Base-by-base conservation (phyloP, 345 rosid genomes). In the Geranium rotundifolium region DNA sequence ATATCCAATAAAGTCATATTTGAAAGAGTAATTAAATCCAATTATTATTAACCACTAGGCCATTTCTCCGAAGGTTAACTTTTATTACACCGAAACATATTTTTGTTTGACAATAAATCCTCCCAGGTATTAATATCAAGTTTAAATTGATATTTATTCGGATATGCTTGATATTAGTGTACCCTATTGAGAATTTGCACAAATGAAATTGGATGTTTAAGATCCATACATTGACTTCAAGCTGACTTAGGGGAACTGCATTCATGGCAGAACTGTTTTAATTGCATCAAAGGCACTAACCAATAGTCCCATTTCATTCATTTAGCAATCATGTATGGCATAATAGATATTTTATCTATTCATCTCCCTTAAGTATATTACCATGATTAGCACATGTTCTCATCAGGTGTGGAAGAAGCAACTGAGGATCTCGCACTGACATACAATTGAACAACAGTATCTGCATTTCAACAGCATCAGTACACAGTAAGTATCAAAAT, bases 371-470 rank as follows among this genome's bases (percentile, higher is more conserved):
- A 66, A 72, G 31, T 52, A 29, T 52, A 29, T 56, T 71, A 71
- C 74, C 74, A 55, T 65, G 59, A 65, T 58, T 71, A 46, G 74
- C 61, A n/a, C 78, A 60, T 39, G 80, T 75, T 60, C 78, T 78
- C 73, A 68, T 63, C 52, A 90, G 74, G 70, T 46, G 69, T 31
- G 97, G 95, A 65, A 90, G 83, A 27, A 87, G 86, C 39, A 85
- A 69, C 75, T 79, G 76, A 54, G 97, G 97, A 64, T 90, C 97
- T 66, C 97, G 84, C 60, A 90, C 95, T 4, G 91, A 65, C 96
- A 93, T 90, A 76, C 99, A 93, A 67, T 88, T 90, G 85, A 93
- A 90, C 68, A 93, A 68, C 72, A 93, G 76, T 77, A 93, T 87
- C 99, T 90, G 88, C 84, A 77, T 58, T 52, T 71, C 64, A 70